Evolutionary conservation across 1,139 yeast species (phyloP).

Genomic region (Yamadazyma atlantica): DNA sequence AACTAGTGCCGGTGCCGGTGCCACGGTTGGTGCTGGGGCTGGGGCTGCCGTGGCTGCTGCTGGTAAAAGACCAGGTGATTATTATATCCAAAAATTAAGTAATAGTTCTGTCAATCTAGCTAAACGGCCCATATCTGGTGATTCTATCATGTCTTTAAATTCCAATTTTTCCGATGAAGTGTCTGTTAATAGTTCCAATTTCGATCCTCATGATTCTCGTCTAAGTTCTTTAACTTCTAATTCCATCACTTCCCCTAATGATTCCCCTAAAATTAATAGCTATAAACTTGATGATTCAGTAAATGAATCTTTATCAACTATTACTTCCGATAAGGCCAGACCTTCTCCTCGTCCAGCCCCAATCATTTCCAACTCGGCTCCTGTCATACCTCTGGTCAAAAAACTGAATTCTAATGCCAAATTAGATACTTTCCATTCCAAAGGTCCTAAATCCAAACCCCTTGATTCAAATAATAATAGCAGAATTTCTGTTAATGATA

Average conservation of each 20-base stretch:
- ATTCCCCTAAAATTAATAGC: conserved; percentile 20
- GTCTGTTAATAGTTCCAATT: conserved; percentile 37
- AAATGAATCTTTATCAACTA: conserved; percentile 14
- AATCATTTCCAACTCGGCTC: conserved; percentile 1
- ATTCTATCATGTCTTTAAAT: conserved; percentile 36
- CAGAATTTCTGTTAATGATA: conserved; percentile 4
- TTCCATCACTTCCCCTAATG: conserved; percentile 27
- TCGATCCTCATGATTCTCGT: conserved; percentile 37
- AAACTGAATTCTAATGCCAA: neutral
- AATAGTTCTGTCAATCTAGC: conserved; percentile 13
- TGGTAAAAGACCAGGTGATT: conserved; percentile 43
- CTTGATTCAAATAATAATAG: neutral
- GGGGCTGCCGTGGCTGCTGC: neutral
- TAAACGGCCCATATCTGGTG: conserved; percentile 33
- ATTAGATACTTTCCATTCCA: neutral
- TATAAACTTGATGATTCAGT: conserved; percentile 14
- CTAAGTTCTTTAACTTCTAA: conserved; percentile 38
- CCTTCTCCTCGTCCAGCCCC: neutral
- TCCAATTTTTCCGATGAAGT: conserved; percentile 38
- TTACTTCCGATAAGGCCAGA: conserved; percentile 7
- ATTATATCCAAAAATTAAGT: conserved; percentile 35
- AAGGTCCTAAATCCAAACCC: neutral
- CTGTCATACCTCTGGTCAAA: neutral
- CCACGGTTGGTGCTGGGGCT: neutral
- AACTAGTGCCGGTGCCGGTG: no score